Evolutionary conservation across 1,139 yeast genomes (phyloP), one percentile per base, ranked within the genome.

Genomic region (Pichia kudriavzevii): DNA sequence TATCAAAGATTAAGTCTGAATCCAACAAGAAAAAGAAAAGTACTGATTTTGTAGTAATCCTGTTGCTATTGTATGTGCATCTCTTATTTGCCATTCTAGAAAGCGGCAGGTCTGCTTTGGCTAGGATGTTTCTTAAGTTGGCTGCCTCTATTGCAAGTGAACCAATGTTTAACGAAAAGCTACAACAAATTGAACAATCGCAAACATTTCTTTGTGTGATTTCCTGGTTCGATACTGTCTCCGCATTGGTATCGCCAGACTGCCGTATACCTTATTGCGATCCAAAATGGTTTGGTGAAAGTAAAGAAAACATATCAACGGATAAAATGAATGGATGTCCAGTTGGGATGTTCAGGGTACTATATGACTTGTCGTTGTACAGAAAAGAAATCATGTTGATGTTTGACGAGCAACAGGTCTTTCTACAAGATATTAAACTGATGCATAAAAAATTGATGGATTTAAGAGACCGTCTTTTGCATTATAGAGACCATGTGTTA

Each of bases 261-360:
- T 69, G 69, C 42, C 52, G 78, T 15, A 44, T 67, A 18, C 77
- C 78, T 0, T 69, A 56, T 42, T 69, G 75, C 49, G 63, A 60
- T 19, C 67, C 69, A 2, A 61, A 54, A 22, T 71, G 75, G 75
- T 71, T 68, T 46, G 76, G 76, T 2, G 55, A 63, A 3, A 56
- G 56, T 26, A 46, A 51, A 14, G 66, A 63, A 30, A 46, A 49
- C 4, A 59, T 67, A 8, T 68, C 75, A 7, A 69, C 75, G 0
- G 61, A 67, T 6, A 63, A 60, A 35, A 61, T 72, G 64, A 69
- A 69, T 68, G 78, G 77, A 0, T 72, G 78, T 43, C 77, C 78
- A 0, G 75, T 74, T 2, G 75, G 69, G 39, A 61, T 72, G 1
- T 70, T 72, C 47, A 52, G 54, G 15, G 64, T 70, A 3, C 57